A percentile compares a stretch with the other conserved stretches of the same genome.
Conservation (phyloP, 371 early-diverging fungal species). For the Rhizopus delemar region DNA sequence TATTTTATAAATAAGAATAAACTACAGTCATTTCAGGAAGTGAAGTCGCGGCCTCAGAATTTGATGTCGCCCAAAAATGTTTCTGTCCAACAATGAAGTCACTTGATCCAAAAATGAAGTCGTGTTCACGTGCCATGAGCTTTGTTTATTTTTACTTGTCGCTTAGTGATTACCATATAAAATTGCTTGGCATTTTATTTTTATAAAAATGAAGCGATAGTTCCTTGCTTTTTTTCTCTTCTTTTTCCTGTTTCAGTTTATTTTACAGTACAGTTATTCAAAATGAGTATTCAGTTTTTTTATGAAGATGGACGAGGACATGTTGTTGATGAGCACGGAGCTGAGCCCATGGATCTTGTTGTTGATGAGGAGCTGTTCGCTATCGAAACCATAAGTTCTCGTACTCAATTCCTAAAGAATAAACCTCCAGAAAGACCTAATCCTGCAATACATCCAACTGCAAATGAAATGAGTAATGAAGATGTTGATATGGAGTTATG, state of each 20-base stretch:
- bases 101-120: too few relatives aligned
- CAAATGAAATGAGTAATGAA: too few relatives aligned
- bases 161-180: slow-evolving; percentile 10
- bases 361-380: too few relatives aligned
- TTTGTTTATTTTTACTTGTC: slow-evolving; percentile 19
- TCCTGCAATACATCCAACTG: too few relatives aligned
- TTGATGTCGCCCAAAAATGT: slow-evolving; percentile 20
- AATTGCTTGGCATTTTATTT: slow-evolving; percentile 5
- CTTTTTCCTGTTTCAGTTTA: slow-evolving; percentile 12
- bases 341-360: too few relatives aligned
- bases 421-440: too few relatives aligned
- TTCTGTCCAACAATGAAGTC: slow-evolving; percentile 13
- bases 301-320: too few relatives aligned
- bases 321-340: too few relatives aligned
- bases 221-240: slow-evolving; percentile 11
- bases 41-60: slow-evolving; percentile 19
- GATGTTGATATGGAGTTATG: too few relatives aligned
- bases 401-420: too few relatives aligned
- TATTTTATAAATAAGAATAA: too few relatives aligned
- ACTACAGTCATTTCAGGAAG: slow-evolving; percentile 21
- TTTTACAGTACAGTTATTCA: slow-evolving; percentile 13
- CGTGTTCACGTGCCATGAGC: slow-evolving; percentile 16
- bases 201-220: slow-evolving; percentile 9
- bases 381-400: too few relatives aligned
- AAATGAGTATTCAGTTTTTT: slow-evolving; percentile 15